These are phyloP conservation scores for Kickxella alabastrina DNA, from an alignment of 192 early-diverging fungal species.

Conservation along the genomic window DNA sequence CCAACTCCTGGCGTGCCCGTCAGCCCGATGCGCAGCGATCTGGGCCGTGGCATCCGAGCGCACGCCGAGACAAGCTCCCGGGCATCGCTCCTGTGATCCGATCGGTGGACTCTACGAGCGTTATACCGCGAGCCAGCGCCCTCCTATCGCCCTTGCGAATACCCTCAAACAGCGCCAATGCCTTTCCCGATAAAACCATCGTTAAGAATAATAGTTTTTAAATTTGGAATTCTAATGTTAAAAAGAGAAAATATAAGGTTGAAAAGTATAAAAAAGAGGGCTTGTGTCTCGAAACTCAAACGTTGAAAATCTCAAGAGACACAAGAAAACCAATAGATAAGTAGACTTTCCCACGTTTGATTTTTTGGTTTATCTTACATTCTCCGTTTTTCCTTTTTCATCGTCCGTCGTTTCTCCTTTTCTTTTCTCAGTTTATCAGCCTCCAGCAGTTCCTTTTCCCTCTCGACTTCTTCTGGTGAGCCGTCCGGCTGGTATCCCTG, in stretches of 20 bases:
- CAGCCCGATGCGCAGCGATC: conserved; percentile 70
- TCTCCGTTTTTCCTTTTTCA: conserved; percentile 41
- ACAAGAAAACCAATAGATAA: background rate
- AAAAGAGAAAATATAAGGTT: background rate
- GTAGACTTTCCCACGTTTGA: background rate
- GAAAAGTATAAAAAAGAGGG: background rate
- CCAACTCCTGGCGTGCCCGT: conserved; percentile 79
- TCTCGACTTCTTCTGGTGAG: conserved; percentile 38
- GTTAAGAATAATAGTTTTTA: background rate
- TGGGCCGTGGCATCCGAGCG: conserved; percentile 30
- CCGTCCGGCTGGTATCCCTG: conserved; percentile 15
- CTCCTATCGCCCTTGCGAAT: conserved; percentile 27
- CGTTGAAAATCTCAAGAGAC: no score
- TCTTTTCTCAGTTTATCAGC: conserved; percentile 16
- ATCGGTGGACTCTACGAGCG: conserved; percentile 63
- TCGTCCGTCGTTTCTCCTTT: conserved; percentile 32
- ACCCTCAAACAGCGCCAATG: conserved; percentile 19
- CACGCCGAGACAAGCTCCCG: conserved; percentile 59
- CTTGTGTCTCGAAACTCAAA: no score
- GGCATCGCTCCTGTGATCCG: conserved; percentile 59
- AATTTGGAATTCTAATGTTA: background rate
- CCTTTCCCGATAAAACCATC: conserved; percentile 1
- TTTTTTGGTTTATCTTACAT: conserved; percentile 17
- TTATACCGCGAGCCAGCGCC: conserved; percentile 34
- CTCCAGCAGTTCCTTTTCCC: conserved; percentile 33